phyloP scores from a whole-genome alignment of 2,329 filamentous ascomycete genomes.

The Colletotrichum orbiculare region DNA sequence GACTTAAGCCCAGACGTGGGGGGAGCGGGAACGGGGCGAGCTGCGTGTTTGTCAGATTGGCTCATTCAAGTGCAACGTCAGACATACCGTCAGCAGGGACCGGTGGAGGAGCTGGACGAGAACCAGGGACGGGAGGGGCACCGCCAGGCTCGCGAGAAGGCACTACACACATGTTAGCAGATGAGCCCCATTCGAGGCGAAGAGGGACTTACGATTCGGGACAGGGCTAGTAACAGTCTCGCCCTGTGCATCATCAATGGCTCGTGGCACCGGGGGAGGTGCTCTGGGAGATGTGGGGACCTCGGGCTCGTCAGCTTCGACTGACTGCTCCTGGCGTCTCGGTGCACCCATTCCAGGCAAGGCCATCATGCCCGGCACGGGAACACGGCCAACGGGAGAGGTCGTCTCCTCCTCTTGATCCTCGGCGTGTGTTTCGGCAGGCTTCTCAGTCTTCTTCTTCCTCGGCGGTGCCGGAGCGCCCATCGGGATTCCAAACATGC shows the following conservation, averaged over 20 bases:
- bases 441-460: slow-evolving; percentile 66
- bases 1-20: slow-evolving; percentile 62
- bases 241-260: slow-evolving; percentile 61
- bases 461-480: slow-evolving; percentile 58
- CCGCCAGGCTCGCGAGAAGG: slow-evolving; percentile 47
- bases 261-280: slow-evolving; percentile 52
- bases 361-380: slow-evolving; percentile 68
- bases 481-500: slow-evolving; percentile 86
- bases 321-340: slow-evolving; percentile 55
- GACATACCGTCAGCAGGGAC: slow-evolving; percentile 71
- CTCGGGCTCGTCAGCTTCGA: slow-evolving; percentile 63
- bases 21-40: slow-evolving; percentile 69
- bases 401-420: slow-evolving; percentile 58
- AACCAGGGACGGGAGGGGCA: slow-evolving; percentile 59
- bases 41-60: slow-evolving; percentile 52
- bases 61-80: neutral
- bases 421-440: slow-evolving; percentile 42
- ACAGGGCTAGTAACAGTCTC: slow-evolving; percentile 38
- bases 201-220: slow-evolving; percentile 22
- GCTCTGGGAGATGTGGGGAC: slow-evolving; percentile 52
- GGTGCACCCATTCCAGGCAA: slow-evolving; percentile 79
- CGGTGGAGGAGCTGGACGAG: slow-evolving; percentile 66
- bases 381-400: slow-evolving; percentile 58
- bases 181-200: slow-evolving; percentile 39
- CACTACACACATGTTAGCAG: slow-evolving; percentile 46